A percentile compares a stretch with the other conserved stretches of the same genome.
phyloP scores from a whole-genome alignment of 345 rosid genomes.

The Populus tremula region DNA sequence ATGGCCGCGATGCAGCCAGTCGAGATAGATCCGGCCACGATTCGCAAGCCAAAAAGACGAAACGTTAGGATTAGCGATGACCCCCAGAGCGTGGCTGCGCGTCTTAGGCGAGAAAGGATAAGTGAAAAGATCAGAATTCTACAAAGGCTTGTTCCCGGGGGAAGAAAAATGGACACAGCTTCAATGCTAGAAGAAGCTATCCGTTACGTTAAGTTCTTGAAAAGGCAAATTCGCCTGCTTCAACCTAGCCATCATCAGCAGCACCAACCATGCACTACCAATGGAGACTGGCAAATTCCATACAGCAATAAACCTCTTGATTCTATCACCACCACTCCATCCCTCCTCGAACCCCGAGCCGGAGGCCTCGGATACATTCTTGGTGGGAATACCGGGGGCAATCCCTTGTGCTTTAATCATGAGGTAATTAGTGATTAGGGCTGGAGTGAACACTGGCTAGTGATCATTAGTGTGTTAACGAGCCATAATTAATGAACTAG shows the following conservation, averaged over 20 bases:
- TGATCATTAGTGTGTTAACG: background rate
- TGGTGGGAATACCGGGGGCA: background rate
- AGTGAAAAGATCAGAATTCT: slow-evolving; percentile 90
- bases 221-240: slow-evolving; percentile 70
- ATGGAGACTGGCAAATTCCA: slow-evolving; percentile 22
- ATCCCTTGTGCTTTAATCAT: slow-evolving; percentile 29
- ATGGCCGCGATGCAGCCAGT: slow-evolving; percentile 96
- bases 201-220: slow-evolving; percentile 90
- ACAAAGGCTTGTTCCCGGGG: slow-evolving; percentile 92
- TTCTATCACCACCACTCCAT: slow-evolving; percentile 25
- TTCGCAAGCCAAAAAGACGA: slow-evolving; percentile 75
- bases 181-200: slow-evolving; percentile 95
- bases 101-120: slow-evolving; percentile 83
- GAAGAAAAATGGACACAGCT: slow-evolving; percentile 93
- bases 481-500: background rate
- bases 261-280: background rate
- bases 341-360: slow-evolving; percentile 11
- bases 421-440: slow-evolving; percentile 38
- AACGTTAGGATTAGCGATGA: slow-evolving; percentile 89
- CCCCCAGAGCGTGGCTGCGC: slow-evolving; percentile 96
- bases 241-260: slow-evolving; percentile 44
- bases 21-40: slow-evolving; percentile 78
- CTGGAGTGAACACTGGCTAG: background rate
- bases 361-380: slow-evolving; percentile 16
- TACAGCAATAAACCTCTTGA: slow-evolving; percentile 9